Evolutionary conservation across 805 yeast genomes (phyloP).

Genomic region (Henningerozyma blattae): DNA sequence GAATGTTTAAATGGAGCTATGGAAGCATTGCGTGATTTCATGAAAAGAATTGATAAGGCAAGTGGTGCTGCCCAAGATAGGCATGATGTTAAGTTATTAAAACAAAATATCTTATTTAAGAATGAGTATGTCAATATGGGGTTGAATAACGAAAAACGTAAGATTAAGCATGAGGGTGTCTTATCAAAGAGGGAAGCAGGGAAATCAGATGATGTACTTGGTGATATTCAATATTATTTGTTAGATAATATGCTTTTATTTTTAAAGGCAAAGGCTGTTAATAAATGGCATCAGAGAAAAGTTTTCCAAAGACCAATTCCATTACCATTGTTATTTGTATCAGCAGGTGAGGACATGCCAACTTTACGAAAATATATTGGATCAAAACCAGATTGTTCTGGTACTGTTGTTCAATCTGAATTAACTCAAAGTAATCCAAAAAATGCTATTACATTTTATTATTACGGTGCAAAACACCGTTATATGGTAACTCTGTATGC

Average conservation of each 20-base stretch:
- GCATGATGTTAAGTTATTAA: slow-evolving; percentile 75
- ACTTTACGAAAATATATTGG: slow-evolving; percentile 35
- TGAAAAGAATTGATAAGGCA: slow-evolving; percentile 65
- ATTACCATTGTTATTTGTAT: slow-evolving; percentile 57
- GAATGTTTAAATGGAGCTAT: slow-evolving; percentile 56
- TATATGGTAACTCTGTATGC: slow-evolving; percentile 33
- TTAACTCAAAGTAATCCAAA: slow-evolving; percentile 13
- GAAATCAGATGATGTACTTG: slow-evolving; percentile 24
- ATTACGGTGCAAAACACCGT: slow-evolving; percentile 27
- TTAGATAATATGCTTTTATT: slow-evolving; percentile 82
- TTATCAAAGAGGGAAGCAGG: slow-evolving; percentile 23
- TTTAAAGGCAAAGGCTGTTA: slow-evolving; percentile 74
- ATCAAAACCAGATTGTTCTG: slow-evolving; percentile 20
- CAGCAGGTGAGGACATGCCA: slow-evolving; percentile 72
- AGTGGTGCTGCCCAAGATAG: slow-evolving; percentile 92
- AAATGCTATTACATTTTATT: slow-evolving; percentile 24
- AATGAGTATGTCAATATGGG: slow-evolving; percentile 83
- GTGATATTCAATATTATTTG: slow-evolving; percentile 74
- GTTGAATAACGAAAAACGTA: slow-evolving; percentile 68
- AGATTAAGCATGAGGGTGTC: slow-evolving; percentile 36
- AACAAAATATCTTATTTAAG: slow-evolving; percentile 70
- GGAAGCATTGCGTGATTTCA: slow-evolving; percentile 59
- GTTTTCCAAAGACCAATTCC: slow-evolving; percentile 87
- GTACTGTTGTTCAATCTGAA: slow-evolving; percentile 19
- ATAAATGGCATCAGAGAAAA: slow-evolving; percentile 81